A percentile compares a stretch with the other conserved stretches of the same genome.
These are phyloP conservation scores for Solanum neorickii DNA, from an alignment of 257 asterid genomes.

Conservation along the genomic window DNA sequence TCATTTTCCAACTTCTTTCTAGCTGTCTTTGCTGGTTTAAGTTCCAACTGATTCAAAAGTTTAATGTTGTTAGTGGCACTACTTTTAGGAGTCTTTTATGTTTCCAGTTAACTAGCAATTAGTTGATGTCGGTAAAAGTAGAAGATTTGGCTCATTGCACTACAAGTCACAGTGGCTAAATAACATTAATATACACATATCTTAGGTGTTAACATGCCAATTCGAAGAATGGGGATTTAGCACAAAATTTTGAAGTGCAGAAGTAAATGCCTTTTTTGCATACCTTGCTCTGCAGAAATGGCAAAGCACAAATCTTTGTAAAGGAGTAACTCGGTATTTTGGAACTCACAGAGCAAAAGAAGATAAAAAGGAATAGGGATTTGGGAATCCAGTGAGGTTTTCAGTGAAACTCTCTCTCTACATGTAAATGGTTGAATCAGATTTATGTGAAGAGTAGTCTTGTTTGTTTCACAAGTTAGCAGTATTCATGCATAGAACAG, in stretches of 20 bases:
- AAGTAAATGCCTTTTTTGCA: background rate
- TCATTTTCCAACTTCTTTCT: background rate
- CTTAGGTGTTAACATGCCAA: background rate
- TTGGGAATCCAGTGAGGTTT: background rate
- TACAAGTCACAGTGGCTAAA: background rate
- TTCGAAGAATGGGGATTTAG: background rate
- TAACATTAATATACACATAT: background rate
- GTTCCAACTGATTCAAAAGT: background rate
- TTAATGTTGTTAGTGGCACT: no score
- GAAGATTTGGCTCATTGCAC: background rate
- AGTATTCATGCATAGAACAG: background rate
- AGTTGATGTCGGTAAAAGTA: background rate
- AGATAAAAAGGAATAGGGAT: background rate
- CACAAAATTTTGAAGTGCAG: background rate
- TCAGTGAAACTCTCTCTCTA: background rate
- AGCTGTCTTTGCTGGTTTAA: constrained; percentile 24
- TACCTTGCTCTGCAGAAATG: background rate
- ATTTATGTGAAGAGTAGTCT: background rate
- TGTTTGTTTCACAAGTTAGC: background rate
- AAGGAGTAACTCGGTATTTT: background rate
- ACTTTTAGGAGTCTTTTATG: no score
- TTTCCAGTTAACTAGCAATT: no score
- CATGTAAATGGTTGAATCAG: background rate
- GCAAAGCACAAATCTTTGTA: background rate
- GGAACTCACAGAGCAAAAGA: background rate